Percentiles rank a stretch among this genome's conserved stretches.
Conservation (phyloP, 768 basidiomycete species). For the Tulasnella sp. region DNA sequence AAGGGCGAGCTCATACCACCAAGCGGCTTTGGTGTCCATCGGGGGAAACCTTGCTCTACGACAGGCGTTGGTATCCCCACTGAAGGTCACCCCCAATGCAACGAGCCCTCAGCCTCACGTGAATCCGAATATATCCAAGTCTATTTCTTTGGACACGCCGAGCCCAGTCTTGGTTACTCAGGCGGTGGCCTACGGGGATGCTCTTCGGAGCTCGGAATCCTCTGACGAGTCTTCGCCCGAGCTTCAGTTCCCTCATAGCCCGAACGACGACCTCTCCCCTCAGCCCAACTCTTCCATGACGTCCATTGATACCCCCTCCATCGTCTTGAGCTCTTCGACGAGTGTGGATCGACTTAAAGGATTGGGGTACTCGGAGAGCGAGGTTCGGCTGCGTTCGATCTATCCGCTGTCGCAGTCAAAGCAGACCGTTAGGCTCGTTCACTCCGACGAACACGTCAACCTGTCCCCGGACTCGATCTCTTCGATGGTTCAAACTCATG, state of each 20-base stretch:
- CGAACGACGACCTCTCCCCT: neutral
- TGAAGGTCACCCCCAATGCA: neutral
- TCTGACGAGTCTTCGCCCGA: neutral
- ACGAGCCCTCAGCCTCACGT: neutral
- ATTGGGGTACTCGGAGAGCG: neutral
- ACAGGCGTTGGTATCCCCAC: neutral
- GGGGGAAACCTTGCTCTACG: neutral
- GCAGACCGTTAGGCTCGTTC: neutral
- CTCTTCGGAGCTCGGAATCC: neutral
- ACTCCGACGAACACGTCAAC: neutral
- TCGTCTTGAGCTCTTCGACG: neutral
- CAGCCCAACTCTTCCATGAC: neutral
- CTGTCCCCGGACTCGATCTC: constrained; percentile 3
- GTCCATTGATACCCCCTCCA: neutral
- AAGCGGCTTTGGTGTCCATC: neutral
- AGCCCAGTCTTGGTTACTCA: neutral
- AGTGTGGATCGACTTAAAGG: neutral
- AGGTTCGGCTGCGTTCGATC: neutral
- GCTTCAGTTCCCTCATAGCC: neutral
- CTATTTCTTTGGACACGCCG: neutral
- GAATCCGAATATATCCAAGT: neutral
- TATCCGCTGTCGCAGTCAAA: constrained; percentile 1
- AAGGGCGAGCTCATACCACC: neutral
- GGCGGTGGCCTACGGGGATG: neutral
- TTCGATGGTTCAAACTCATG: neutral